Conservation (phyloP, 345 rosid genomes). For the Kernera saxatilis region DNA sequence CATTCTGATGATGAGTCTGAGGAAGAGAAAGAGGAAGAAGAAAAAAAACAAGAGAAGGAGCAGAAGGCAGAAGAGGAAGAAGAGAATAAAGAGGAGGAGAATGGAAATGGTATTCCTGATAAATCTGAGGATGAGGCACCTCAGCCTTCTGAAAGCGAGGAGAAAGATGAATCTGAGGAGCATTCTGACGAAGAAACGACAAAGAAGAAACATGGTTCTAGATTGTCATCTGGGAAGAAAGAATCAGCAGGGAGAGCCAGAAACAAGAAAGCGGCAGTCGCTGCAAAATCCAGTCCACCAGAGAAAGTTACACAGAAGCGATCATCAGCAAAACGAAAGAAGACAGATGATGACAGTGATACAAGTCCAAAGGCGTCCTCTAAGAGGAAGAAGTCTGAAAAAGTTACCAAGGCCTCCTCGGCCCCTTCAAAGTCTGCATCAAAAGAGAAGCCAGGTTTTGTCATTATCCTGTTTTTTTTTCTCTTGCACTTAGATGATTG, state of each 20-base stretch:
- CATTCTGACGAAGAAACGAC: conserved; percentile 59
- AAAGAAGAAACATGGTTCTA: conserved; percentile 51
- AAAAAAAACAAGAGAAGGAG: conserved; percentile 56
- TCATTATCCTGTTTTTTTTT: not conserved
- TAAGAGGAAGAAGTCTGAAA: conserved; percentile 51
- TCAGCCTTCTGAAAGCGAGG: conserved; percentile 75
- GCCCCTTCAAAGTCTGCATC: conserved; percentile 46
- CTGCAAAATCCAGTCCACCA: conserved; percentile 47
- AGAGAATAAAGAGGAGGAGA: conserved; percentile 41
- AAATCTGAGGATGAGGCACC: conserved; percentile 33
- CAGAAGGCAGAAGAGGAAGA: conserved; percentile 44
- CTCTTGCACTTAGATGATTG: not conserved
- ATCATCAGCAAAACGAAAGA: conserved; percentile 39
- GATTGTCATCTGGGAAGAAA: conserved; percentile 40
- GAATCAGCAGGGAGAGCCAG: conserved; percentile 54
- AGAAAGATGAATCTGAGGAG: conserved; percentile 46
- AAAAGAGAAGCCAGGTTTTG: conserved; percentile 62
- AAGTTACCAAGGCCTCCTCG: conserved; percentile 40
- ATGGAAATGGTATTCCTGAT: conserved; percentile 47
- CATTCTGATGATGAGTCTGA: conserved; percentile 60
- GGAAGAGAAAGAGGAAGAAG: conserved; percentile 34
- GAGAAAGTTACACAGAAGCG: conserved; percentile 47
- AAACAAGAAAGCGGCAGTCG: conserved; percentile 38
- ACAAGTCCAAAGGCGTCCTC: conserved; percentile 52
- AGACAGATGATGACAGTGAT: conserved; percentile 58